A percentile compares a stretch with the other conserved stretches of the same genome.
phyloP scores from a whole-genome alignment of 2,329 filamentous ascomycete genomes.

The Xylariaceae sp. region DNA sequence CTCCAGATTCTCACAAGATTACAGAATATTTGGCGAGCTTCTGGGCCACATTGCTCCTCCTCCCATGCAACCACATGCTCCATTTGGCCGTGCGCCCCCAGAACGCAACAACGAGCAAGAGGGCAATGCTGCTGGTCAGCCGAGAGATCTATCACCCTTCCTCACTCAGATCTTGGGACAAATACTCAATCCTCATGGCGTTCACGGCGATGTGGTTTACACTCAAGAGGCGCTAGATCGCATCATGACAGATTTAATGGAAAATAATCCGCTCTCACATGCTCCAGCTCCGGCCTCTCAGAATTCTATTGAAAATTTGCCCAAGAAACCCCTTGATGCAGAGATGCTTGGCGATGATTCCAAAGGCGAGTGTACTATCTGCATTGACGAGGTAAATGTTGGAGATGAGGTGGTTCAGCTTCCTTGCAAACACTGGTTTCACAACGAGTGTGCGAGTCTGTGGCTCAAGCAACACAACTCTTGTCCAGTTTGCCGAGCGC shows the following conservation, averaged over 20 bases:
- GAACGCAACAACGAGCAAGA: not conserved
- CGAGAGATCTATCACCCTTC: slow-evolving; percentile 33
- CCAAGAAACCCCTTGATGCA: slow-evolving; percentile 65
- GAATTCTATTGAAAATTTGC: slow-evolving; percentile 67
- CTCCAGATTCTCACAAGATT: no score
- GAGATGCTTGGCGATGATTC: slow-evolving; percentile 63
- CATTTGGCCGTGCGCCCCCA: slow-evolving; percentile 13
- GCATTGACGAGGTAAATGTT: slow-evolving; percentile 77
- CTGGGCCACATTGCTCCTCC: slow-evolving; percentile 39
- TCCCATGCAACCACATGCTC: slow-evolving; percentile 22
- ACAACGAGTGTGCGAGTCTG: slow-evolving; percentile 72
- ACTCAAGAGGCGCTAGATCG: slow-evolving; percentile 86
- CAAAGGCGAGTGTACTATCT: slow-evolving; percentile 87
- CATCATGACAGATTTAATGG: slow-evolving; percentile 84
- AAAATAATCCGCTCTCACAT: slow-evolving; percentile 70
- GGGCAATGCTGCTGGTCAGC: slow-evolving; percentile 19
- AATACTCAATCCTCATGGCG: slow-evolving; percentile 49
- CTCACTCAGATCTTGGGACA: slow-evolving; percentile 51
- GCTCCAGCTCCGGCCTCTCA: slow-evolving; percentile 78
- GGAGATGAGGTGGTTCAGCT: slow-evolving; percentile 72
- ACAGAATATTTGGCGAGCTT: slow-evolving; percentile 46
- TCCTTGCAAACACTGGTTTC: slow-evolving; percentile 93
- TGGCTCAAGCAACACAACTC: slow-evolving; percentile 93
- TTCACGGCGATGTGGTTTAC: slow-evolving; percentile 78
- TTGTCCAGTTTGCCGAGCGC: slow-evolving; percentile 74